Evolutionary conservation across 2,329 filamentous ascomycete genomes (phyloP), one percentile per base, ranked within the genome.

Genomic region (Dendryphion nanum): DNA sequence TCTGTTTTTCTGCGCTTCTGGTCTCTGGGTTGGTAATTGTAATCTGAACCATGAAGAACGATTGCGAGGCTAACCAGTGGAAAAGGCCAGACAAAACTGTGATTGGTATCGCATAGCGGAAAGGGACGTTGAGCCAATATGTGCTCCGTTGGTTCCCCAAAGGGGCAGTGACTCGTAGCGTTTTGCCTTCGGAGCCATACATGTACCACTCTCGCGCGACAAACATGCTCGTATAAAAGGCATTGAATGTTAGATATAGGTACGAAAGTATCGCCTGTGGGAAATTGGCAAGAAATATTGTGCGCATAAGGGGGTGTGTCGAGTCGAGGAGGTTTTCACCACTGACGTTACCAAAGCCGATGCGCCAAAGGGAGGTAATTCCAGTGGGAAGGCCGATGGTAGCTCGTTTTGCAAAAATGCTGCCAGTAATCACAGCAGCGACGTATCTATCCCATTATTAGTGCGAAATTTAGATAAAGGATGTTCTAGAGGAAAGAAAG

Each of bases 251-350:
- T 4, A 74, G 53, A 46, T 77, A 76, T 0, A 74, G 19, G 13
- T 73, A 48, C 0, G 69, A 72, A 1, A 74, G 40, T 14, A 76
- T 43, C 0, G 72, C 44, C 47, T 78, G 74, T 2, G 72, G 70
- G 2, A 63, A 36, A 47, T 78, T 77, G 28, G 68, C 69, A 0
- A 75, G 19, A 4, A 76, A 18, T 6, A 76, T 49, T 8, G 32
- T 37, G 2, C 42, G 34, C 7, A 40, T 19, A 0, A 50, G 35
- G 23, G 8, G 8, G n/a, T 8, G n/a, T 26, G 23, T 8, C n/a
- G 23, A 8, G 8, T 26, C n/a, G 8, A 26, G n/a, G n/a, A 26
- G 23, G 23, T 26, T 8, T 26, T 26, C n/a, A n/a, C 23, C n/a
- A 8, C 8, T 8, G 23, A 26, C n/a, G 23, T 26, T 8, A 8